Conservation (phyloP, 2,329 filamentous ascomycete species). For the Coniella lustricola region DNA sequence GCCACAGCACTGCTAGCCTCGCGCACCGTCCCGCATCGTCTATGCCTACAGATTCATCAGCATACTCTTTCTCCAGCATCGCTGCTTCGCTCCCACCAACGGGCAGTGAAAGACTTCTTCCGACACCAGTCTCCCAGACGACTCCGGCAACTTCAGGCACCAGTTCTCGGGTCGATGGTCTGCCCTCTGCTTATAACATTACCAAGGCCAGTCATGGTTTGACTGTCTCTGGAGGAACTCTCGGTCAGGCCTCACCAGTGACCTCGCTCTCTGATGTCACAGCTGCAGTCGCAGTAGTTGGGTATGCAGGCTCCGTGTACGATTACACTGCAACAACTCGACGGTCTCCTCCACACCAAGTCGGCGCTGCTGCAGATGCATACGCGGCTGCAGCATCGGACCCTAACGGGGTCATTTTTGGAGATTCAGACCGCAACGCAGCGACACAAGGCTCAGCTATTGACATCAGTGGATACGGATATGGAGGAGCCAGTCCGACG, state of each 20-base stretch:
- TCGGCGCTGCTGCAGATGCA: conserved; percentile 6
- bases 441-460: conserved; percentile 22
- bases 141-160: conserved; percentile 20
- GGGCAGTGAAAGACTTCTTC: conserved; percentile 26
- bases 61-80: conserved; percentile 35
- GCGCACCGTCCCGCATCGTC: conserved; percentile 28
- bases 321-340: conserved; percentile 12
- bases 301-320: conserved; percentile 10
- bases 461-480: conserved; percentile 22
- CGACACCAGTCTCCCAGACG: conserved; percentile 27
- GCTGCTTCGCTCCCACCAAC: conserved; percentile 33
- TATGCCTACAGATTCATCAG: conserved; percentile 25
- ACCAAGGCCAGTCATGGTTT: conserved; percentile 18
- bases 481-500: conserved; percentile 18
- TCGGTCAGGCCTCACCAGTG: conserved; percentile 19
- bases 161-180: conserved; percentile 24
- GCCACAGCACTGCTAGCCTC: conserved; percentile 20
- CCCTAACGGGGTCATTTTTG: conserved; percentile 20
- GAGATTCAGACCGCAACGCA: conserved; percentile 22
- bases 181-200: conserved; percentile 12
- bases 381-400: conserved; percentile 11
- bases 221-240: conserved; percentile 4
- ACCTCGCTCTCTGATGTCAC: conserved; percentile 22
- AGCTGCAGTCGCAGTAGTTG: conserved; percentile 14
- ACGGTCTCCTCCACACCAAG: conserved; percentile 17